These are phyloP conservation scores for Apiospora koreana DNA, from an alignment of 2,329 filamentous ascomycete species.

Conservation along the genomic window DNA sequence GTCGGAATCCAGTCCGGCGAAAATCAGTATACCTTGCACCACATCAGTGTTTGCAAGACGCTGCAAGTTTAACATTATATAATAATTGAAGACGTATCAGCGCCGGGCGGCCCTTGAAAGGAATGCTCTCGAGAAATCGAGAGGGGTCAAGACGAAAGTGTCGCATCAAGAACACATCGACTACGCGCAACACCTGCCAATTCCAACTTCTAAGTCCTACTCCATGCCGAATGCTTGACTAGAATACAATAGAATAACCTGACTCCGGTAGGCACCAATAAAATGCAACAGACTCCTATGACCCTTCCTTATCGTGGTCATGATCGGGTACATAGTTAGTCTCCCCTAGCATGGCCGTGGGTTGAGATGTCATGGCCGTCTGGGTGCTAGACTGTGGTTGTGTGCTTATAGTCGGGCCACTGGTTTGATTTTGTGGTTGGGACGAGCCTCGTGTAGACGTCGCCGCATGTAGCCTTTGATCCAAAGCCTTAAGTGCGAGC, in stretches of 20 bases:
- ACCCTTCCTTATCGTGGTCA: conserved; percentile 41
- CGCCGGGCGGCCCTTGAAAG: neutral
- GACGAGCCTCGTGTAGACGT: conserved; percentile 48
- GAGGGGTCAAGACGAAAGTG: neutral
- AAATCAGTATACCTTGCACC: neutral
- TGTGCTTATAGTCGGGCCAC: conserved; percentile 57
- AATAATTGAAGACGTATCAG: neutral
- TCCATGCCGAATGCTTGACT: conserved; percentile 2
- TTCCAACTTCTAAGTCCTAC: conserved; percentile 1
- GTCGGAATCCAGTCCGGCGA: neutral
- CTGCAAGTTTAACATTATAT: neutral
- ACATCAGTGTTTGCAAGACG: neutral
- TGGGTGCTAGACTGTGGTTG: conserved; percentile 57
- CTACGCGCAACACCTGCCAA: neutral
- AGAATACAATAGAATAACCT: conserved; percentile 4
- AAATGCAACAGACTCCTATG: conserved; percentile 10
- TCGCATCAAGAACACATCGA: neutral
- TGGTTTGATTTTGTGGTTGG: conserved; percentile 44
- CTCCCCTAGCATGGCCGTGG: conserved; percentile 63
- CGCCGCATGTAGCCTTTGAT: conserved; percentile 88
- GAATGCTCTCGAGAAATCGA: neutral
- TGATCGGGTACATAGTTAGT: conserved; percentile 71
- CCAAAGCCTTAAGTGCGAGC: conserved; percentile 85
- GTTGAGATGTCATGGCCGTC: conserved; percentile 58
- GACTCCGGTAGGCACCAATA: neutral